phyloP scores from a whole-genome alignment of 306 rosid genomes.

The Vachellia pachyceras region DNA sequence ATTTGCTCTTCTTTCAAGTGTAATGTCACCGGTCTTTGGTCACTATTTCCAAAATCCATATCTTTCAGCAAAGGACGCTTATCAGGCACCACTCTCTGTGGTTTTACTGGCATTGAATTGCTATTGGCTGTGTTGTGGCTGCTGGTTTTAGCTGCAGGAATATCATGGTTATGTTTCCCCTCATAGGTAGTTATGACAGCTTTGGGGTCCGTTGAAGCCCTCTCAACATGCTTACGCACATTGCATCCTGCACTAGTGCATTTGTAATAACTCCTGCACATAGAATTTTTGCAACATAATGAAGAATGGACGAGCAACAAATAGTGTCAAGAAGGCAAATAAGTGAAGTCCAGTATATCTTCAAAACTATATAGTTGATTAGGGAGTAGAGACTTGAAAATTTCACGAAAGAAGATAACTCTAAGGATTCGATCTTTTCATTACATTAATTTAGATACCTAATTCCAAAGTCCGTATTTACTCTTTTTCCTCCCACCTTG shows the following conservation, averaged over 20 bases:
- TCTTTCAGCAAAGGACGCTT: slow-evolving; percentile 54
- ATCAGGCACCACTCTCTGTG: slow-evolving; percentile 47
- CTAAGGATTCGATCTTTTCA: not conserved
- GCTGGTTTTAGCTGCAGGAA: slow-evolving; percentile 74
- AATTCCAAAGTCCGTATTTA: not conserved
- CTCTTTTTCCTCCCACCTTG: not conserved
- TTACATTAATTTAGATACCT: not conserved
- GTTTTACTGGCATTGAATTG: slow-evolving; percentile 47
- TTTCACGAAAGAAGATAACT: not conserved
- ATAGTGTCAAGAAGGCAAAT: not conserved
- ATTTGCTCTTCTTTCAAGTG: slow-evolving; percentile 67
- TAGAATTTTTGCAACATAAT: slow-evolving; percentile 19
- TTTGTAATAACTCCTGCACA: slow-evolving; percentile 79
- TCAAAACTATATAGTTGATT: not conserved
- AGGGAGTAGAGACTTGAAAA: not conserved
- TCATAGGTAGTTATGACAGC: slow-evolving; percentile 79
- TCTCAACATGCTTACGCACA: slow-evolving; percentile 80
- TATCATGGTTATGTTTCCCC: slow-evolving; percentile 75
- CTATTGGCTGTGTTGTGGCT: slow-evolving; percentile 61
- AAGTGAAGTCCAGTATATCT: not conserved
- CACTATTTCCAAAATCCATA: slow-evolving; percentile 50
- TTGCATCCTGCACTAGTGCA: slow-evolving; percentile 75
- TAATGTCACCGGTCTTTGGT: slow-evolving; percentile 54
- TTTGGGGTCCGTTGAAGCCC: slow-evolving; percentile 73
- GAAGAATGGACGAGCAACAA: slow-evolving; percentile 23